phyloP scores from a whole-genome alignment of 2,329 filamentous ascomycete species.

The Coniochaeta sp. region DNA sequence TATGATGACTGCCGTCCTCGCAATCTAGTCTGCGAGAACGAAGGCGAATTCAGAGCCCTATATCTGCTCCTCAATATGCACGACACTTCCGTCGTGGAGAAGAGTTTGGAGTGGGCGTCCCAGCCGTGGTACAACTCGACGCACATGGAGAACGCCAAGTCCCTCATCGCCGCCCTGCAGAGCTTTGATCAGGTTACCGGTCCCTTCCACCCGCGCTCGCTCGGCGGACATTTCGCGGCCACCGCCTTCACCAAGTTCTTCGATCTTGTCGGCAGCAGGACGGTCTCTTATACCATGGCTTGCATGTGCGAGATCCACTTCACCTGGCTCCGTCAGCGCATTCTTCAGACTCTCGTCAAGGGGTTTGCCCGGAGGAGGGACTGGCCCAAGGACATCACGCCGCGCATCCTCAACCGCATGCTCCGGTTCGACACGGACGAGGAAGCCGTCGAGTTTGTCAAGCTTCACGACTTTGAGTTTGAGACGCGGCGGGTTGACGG shows the following conservation, averaged over 20 bases:
- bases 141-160: constrained; percentile 53
- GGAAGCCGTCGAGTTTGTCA: constrained; percentile 59
- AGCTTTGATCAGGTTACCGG: constrained; percentile 50
- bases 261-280: constrained; percentile 45
- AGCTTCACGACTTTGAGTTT: constrained; percentile 49
- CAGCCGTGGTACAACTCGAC: constrained; percentile 46
- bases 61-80: constrained; percentile 55
- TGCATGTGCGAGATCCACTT: constrained; percentile 65
- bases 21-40: constrained; percentile 50
- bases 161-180: constrained; percentile 52
- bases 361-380: constrained; percentile 50
- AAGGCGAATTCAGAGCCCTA: constrained; percentile 59
- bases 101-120: constrained; percentile 46
- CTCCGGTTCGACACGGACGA: constrained; percentile 60
- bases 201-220: constrained; percentile 39
- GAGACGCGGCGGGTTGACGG: constrained; percentile 24
- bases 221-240: constrained; percentile 39
- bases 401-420: constrained; percentile 45
- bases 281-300: constrained; percentile 61
- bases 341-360: constrained; percentile 46
- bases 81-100: constrained; percentile 50
- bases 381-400: constrained; percentile 52
- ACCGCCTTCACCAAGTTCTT: constrained; percentile 49
- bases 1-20: constrained; percentile 59
- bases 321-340: constrained; percentile 48